Evolutionary conservation across 1,139 yeast species (phyloP).

Genomic region (Tardiomyces digboiensis): DNA sequence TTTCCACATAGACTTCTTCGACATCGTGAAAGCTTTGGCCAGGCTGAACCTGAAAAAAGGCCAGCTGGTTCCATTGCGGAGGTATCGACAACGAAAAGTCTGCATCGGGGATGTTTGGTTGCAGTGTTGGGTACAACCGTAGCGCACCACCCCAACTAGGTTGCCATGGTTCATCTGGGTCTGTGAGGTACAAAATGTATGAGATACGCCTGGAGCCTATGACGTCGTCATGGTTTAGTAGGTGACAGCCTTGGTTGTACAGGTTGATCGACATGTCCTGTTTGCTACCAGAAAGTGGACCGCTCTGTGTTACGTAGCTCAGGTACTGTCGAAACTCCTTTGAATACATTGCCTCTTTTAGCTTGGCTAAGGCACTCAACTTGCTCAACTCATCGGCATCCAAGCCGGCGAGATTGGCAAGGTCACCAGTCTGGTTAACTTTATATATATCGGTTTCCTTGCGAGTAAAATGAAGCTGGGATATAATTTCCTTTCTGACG

Average conservation of each 20-base stretch:
- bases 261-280: conserved; percentile 92
- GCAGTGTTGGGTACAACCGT: conserved; percentile 75
- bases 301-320: conserved; percentile 80
- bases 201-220: conserved; percentile 93
- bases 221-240: conserved; percentile 94
- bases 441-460: conserved; percentile 97
- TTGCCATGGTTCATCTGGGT: conserved; percentile 85
- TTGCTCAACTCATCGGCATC: conserved; percentile 65
- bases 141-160: conserved; percentile 86
- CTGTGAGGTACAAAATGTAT: conserved; percentile 85
- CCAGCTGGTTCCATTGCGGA: conserved; percentile 94
- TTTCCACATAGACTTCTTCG: conserved; percentile 89
- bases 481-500: conserved; percentile 77
- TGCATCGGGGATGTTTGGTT: conserved; percentile 82
- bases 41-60: conserved; percentile 93
- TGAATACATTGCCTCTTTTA: conserved; percentile 83
- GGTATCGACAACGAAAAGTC: conserved; percentile 63
- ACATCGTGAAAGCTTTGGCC: conserved; percentile 97
- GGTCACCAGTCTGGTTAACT: conserved; percentile 90
- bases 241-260: conserved; percentile 87
- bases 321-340: conserved; percentile 73
- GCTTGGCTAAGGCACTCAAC: conserved; percentile 62
- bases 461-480: conserved; percentile 79
- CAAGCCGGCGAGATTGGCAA: conserved; percentile 85
- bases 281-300: conserved; percentile 78